These are phyloP conservation scores for Neofusicoccum laricinum DNA, from an alignment of 2,329 filamentous ascomycete species.

Conservation along the genomic window DNA sequence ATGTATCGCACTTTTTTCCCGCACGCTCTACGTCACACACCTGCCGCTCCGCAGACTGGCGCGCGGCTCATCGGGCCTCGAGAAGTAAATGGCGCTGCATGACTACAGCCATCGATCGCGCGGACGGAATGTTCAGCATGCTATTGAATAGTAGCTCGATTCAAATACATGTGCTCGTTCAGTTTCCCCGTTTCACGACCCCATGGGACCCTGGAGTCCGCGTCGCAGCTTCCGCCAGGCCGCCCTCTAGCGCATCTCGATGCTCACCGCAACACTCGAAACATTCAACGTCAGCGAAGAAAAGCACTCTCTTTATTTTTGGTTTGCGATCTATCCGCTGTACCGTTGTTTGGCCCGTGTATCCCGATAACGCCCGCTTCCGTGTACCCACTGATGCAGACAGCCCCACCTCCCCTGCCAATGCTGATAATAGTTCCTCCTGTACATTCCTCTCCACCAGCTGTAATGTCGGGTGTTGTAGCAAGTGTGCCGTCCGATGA, in stretches of 20 bases:
- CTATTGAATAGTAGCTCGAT: not conserved
- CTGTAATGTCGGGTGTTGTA: not conserved
- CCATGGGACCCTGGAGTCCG: not conserved
- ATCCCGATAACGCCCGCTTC: conserved; percentile 10
- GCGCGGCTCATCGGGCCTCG: not conserved
- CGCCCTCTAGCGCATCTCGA: not conserved
- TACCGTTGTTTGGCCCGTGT: not conserved
- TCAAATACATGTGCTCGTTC: not conserved
- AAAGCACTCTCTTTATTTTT: conserved; percentile 10
- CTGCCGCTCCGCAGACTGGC: not conserved
- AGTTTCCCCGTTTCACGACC: not conserved
- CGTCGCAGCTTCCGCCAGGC: not conserved
- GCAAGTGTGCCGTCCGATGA: not conserved
- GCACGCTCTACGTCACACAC: not conserved
- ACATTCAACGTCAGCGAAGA: not conserved
- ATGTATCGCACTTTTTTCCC: not conserved
- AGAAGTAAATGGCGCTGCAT: not conserved
- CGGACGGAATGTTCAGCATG: not conserved
- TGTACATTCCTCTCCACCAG: not conserved
- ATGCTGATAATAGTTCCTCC: conserved; percentile 3
- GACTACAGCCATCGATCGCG: not conserved
- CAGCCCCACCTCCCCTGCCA: not conserved
- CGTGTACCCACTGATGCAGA: conserved; percentile 7
- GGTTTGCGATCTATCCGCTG: conserved; percentile 12
- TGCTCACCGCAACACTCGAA: not conserved